Evolutionary conservation across 192 early-diverging fungal genomes (phyloP), one percentile per base, ranked within the genome.

Genomic region (Coemansia sp.): DNA sequence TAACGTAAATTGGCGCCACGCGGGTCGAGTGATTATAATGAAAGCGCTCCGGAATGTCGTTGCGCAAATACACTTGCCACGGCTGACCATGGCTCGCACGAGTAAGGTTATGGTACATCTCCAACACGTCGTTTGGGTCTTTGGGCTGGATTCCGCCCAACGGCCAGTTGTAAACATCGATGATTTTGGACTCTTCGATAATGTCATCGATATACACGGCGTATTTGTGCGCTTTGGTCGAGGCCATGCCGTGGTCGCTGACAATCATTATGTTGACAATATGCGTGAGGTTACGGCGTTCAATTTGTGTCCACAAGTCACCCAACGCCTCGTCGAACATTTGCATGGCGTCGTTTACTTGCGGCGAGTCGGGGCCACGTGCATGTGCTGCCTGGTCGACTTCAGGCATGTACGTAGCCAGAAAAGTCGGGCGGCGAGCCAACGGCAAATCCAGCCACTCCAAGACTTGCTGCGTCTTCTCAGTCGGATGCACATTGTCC

Each of bases 191-290:
- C n/a, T 82, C 61, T 49, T 88, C 83, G 50, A 92, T 83, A 37
- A 82, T 83, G 48, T 91, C 87, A 56, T 94, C 92, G 51, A 93
- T 76, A 67, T 87, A 92, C 38, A 95, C 85, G 25, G 86, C 79
- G 42, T 84, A 67, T 5, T 73, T 57, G 37, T 80, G 76, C 0
- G 88, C 74, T 14, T 40, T 46, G 31, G 55, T 62, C 23, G 68
- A 58, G 7, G 77, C 66, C 95, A 97, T 97, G 5, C 95, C 95
- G 46, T 97, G 95, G 70, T 97, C 95, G 65, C 90, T 93, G 31
- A 88, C 81, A 44, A 87, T 59, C 56, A 82, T 61, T 1, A 94
- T 36, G 66, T 94, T 89, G 21, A 92, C 88, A 11, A 82, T 63
- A 12, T 84, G 34, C 11, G 83, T 78, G 58, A 92, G 70, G 49